phyloP scores from a whole-genome alignment of 768 basidiomycete species.

The Lactarius pseudohatsudake region DNA sequence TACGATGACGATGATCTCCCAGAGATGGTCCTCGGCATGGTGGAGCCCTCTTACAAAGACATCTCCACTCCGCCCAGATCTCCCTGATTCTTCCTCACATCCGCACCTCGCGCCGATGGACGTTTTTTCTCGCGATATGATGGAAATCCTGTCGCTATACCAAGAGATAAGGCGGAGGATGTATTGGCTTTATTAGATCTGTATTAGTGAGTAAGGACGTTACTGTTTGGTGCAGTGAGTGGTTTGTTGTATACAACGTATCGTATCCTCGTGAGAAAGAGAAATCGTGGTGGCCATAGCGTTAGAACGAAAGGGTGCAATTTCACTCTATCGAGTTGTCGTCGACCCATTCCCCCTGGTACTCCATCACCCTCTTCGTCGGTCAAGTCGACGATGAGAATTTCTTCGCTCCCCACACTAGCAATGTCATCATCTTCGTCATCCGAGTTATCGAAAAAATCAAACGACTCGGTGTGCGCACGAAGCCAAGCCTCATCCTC shows the following conservation, averaged over 20 bases:
- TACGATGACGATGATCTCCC: constrained; percentile 41
- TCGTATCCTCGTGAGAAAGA: constrained; percentile 5
- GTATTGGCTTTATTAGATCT: constrained; percentile 25
- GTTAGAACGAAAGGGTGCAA: not conserved
- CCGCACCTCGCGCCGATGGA: no score
- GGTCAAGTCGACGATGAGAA: not conserved
- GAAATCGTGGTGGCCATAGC: not conserved
- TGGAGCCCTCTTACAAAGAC: constrained; percentile 37
- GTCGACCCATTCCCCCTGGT: constrained; percentile 15
- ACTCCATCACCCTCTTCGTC: constrained; percentile 31
- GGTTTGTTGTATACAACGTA: constrained; percentile 10
- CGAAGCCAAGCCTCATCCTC: constrained; percentile 53
- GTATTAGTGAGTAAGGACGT: constrained; percentile 22
- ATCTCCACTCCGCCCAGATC: not conserved
- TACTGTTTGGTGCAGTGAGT: not conserved
- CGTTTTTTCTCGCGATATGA: not conserved
- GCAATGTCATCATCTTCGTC: constrained; percentile 42
- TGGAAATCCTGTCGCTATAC: not conserved
- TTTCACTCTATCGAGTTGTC: not conserved
- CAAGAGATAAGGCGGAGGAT: not conserved
- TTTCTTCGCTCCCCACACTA: not conserved
- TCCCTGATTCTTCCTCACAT: not conserved
- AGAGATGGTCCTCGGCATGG: constrained; percentile 50
- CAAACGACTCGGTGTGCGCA: constrained; percentile 49
- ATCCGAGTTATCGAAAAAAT: constrained; percentile 54